phyloP scores from a whole-genome alignment of 805 yeast genomes.

The Metschnikowia similis region DNA sequence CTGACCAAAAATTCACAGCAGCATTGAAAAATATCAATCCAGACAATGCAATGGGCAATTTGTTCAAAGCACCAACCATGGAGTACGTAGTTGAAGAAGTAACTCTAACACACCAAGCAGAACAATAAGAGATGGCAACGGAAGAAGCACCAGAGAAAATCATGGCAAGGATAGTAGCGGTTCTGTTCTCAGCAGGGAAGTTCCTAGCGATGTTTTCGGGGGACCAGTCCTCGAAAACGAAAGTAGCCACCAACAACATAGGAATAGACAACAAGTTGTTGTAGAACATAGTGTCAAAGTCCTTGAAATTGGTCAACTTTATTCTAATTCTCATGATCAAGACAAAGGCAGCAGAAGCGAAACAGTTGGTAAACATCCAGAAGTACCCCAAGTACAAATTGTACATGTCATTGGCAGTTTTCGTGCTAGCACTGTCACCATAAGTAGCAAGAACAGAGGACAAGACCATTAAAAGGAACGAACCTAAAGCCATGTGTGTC shows the following conservation, averaged over 20 bases:
- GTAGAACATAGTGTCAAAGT: conserved; percentile 95
- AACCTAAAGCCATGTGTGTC: conserved; percentile 81
- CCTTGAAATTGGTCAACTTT: conserved; percentile 93
- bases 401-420: conserved; percentile 38
- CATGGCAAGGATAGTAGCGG: conserved; percentile 75
- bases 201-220: conserved; percentile 66
- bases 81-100: conserved; percentile 98
- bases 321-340: conserved; percentile 96
- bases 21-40: conserved; percentile 95
- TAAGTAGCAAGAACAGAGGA: conserved; percentile 95
- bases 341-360: conserved; percentile 90
- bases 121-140: conserved; percentile 96
- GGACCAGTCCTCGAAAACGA: conserved; percentile 91
- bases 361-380: conserved; percentile 96
- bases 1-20: conserved; percentile 87
- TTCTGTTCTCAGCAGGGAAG: conserved; percentile 72
- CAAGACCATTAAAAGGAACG: conserved; percentile 87
- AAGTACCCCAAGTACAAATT: conserved; percentile 71
- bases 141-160: conserved; percentile 89
- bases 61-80: conserved; percentile 99
- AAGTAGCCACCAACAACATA: conserved; percentile 69
- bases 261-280: conserved; percentile 94
- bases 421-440: conserved; percentile 60
- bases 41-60: conserved; percentile 93
- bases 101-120: conserved; percentile 99